These are phyloP conservation scores for Ustilago lituana DNA, from an alignment of 1,284 basidiomycete species.

Conservation along the genomic window DNA sequence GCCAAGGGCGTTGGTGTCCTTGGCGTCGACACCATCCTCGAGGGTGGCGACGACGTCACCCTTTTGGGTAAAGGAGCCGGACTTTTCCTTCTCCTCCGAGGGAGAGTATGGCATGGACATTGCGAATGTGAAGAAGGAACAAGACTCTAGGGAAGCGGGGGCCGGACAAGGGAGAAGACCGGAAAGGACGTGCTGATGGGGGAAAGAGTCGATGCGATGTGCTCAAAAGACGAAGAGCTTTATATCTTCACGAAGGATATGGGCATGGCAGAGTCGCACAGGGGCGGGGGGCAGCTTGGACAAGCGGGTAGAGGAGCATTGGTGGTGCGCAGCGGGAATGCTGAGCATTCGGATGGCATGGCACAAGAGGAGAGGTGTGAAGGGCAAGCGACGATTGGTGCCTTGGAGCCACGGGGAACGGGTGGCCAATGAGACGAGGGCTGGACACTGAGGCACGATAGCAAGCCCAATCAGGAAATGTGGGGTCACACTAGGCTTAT, in stretches of 20 bases:
- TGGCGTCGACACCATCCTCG: constrained; percentile 33
- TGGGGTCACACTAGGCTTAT: constrained; percentile 27
- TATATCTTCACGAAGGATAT: constrained; percentile 18
- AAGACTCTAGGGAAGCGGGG: constrained; percentile 3
- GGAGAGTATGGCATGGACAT: constrained; percentile 34
- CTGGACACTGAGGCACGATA: constrained; percentile 12
- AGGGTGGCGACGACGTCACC: constrained; percentile 36
- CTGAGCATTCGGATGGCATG: neutral
- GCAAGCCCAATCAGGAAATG: constrained; percentile 10
- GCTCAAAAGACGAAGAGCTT: constrained; percentile 1
- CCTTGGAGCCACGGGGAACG: constrained; percentile 12
- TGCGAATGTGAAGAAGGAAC: neutral
- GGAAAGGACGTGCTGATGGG: neutral
- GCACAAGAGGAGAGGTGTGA: constrained; percentile 13
- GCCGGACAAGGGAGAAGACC: neutral
- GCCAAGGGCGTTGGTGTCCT: constrained; percentile 35
- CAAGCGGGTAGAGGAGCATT: too few relatives aligned
- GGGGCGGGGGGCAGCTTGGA: neutral
- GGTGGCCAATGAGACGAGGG: constrained; percentile 27
- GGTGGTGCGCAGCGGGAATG: too few relatives aligned
- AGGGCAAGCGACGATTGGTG: neutral
- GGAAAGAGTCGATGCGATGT: neutral
- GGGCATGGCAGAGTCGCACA: neutral
- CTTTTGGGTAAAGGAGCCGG: constrained; percentile 25
- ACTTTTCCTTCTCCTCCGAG: constrained; percentile 37